Conservation (phyloP, 345 rosid species). For the Salix udensis region DNA sequence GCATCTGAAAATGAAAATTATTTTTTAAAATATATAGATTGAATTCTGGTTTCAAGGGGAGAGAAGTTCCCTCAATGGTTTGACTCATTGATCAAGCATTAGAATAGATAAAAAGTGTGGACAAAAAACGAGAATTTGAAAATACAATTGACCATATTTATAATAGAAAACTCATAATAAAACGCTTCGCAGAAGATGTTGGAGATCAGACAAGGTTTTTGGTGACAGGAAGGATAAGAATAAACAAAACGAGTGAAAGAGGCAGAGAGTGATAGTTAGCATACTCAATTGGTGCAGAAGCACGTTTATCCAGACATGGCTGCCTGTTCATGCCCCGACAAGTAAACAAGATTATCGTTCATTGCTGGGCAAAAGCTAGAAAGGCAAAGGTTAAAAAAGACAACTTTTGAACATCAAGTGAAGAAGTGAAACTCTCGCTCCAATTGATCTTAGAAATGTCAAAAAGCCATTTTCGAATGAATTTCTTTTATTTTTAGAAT, state of each 20-base stretch:
- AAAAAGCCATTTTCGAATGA: background rate
- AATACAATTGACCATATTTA: too few relatives aligned
- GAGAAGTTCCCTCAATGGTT: too few relatives aligned
- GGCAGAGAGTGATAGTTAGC: slow-evolving; percentile 7
- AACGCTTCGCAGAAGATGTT: background rate
- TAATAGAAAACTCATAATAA: too few relatives aligned
- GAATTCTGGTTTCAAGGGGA: too few relatives aligned
- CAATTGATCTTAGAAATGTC: background rate
- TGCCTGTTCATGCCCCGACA: slow-evolving; percentile 63
- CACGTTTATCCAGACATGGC: slow-evolving; percentile 33
- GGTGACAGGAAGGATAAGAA: background rate
- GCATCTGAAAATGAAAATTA: too few relatives aligned
- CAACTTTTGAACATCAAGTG: background rate
- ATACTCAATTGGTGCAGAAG: slow-evolving; percentile 17
- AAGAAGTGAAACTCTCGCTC: background rate
- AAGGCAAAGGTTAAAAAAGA: slow-evolving; percentile 5
- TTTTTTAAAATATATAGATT: too few relatives aligned
- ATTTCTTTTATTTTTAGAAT: too few relatives aligned
- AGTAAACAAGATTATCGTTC: slow-evolving; percentile 35
- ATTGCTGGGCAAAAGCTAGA: slow-evolving; percentile 30
- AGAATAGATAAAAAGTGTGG: too few relatives aligned
- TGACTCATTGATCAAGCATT: too few relatives aligned
- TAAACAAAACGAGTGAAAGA: background rate
- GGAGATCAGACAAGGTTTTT: background rate
- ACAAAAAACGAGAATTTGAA: background rate